Base-by-base conservation (phyloP, 306 rosid species). In the Rosa rugosa region DNA sequence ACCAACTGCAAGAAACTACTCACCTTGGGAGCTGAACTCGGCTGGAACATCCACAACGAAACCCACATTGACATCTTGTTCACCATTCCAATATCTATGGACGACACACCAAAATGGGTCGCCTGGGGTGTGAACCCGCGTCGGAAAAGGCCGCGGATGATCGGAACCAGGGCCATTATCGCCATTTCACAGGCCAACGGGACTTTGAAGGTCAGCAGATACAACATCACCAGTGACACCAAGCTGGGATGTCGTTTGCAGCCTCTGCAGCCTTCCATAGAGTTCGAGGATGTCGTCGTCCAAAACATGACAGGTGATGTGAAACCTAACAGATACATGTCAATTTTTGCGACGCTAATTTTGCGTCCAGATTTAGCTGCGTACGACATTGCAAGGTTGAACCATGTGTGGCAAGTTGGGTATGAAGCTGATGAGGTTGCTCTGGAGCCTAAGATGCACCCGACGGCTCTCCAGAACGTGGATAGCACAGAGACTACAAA, bases 91-190 rank as follows among this genome's bases (percentile, higher is more conserved):
- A 11, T 82, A 5, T 0, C 13, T 0, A 1, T 10, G 0, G 9
- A 38, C 0, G 0, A 51, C 6, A 81, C 81, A 5, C 45, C 64
- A 18, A 72, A 59, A 4, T 94, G 99, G 99, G 20, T 92, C 6
- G 99, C 94, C 1, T 92, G 97, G 96, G 99, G 99, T 0, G 87
- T 94, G 27, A 89, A 94, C 73, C 97, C 97, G 0, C 91, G 86
- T 75, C 59, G 27, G 5, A 22, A 45, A 3, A 69, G 62, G 53
- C 83, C 97, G 0, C 80, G 85, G 81, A 94, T 94, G 99, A 72
- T 89, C 6, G 97, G 97, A 56, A 91, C 95, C 66, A 81, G 87
- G 47, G 97, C 99, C n/a, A 57, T 88, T 49, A 79, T 94, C 2
- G 97, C 90, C 31, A 73, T 91, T 25, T 74, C 25, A 38, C 31